A percentile compares a stretch with the other conserved stretches of the same genome.
Evolutionary conservation across 768 basidiomycete species (phyloP).

Genomic region (Xerocomellus chrysenteron): DNA sequence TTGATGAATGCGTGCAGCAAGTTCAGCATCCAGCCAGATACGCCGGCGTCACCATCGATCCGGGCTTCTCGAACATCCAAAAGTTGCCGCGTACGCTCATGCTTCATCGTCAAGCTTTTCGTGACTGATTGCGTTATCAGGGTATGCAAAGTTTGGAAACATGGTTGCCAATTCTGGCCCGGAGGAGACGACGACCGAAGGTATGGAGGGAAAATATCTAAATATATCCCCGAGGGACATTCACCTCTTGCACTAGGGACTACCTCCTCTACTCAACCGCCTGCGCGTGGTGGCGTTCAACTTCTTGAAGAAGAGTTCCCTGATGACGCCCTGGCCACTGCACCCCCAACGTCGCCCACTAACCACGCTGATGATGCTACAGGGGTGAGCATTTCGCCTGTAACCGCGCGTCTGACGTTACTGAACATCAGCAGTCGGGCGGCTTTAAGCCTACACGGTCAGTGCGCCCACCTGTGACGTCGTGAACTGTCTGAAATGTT

Average conservation of each 20-base stretch:
- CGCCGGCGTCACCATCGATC: conserved; percentile 71
- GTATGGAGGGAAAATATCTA: background rate
- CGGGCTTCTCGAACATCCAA: conserved; percentile 69
- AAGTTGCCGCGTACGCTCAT: conserved; percentile 65
- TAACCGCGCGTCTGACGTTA: background rate
- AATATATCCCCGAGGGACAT: background rate
- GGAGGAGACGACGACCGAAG: conserved; percentile 29
- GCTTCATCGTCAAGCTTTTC: background rate
- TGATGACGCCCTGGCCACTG: conserved; percentile 59
- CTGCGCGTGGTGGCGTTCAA: background rate
- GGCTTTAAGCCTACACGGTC: conserved; percentile 50
- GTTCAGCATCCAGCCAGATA: conserved; percentile 48
- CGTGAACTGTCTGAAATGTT: background rate
- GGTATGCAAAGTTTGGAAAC: conserved; percentile 72
- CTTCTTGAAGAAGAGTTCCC: conserved; percentile 39
- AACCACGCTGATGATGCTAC: background rate
- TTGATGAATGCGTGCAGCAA: conserved; percentile 11
- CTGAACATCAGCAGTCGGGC: conserved; percentile 1
- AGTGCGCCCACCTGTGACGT: conserved; percentile 16
- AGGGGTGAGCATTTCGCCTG: background rate
- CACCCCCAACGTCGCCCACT: conserved; percentile 41
- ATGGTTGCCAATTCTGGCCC: conserved; percentile 19
- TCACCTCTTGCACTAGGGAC: conserved; percentile 1
- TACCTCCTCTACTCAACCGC: conserved; percentile 8
- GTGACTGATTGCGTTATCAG: conserved; percentile 34